Conservation (phyloP, 1,139 yeast species). For the Geotrichum aggregatum region DNA sequence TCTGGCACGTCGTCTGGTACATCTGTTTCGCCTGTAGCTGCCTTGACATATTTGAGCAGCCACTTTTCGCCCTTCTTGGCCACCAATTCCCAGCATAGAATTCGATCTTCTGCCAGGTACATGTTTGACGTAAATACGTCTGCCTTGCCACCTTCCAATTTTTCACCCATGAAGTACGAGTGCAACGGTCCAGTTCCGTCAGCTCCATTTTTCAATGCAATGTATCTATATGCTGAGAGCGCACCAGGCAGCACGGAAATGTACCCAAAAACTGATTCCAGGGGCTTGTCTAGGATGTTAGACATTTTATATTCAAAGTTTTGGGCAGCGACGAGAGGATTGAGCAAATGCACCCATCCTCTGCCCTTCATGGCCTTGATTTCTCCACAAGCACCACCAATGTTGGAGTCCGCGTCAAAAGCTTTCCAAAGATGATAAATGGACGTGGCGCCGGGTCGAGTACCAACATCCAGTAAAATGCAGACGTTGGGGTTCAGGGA, state of each 20-base stretch:
- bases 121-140: constrained; percentile 77
- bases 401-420: constrained; percentile 60
- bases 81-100: constrained; percentile 74
- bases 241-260: constrained; percentile 84
- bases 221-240: constrained; percentile 74
- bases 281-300: constrained; percentile 75
- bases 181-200: constrained; percentile 59
- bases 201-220: constrained; percentile 41
- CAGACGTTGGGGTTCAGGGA: constrained; percentile 66
- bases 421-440: constrained; percentile 72
- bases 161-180: constrained; percentile 73
- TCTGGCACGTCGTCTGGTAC: constrained; percentile 73
- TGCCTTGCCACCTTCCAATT: constrained; percentile 49
- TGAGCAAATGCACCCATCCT: constrained; percentile 48
- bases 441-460: constrained; percentile 69
- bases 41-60: constrained; percentile 65
- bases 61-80: constrained; percentile 61
- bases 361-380: constrained; percentile 66
- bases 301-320: constrained; percentile 82
- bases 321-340: constrained; percentile 80
- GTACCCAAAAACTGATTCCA: constrained; percentile 79
- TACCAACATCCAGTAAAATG: constrained; percentile 73
- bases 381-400: constrained; percentile 91
- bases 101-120: constrained; percentile 84
- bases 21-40: constrained; percentile 78